A percentile compares a stretch with the other conserved stretches of the same genome.
Conservation (phyloP, 2,329 filamentous ascomycete species). For the Aspergillus sp. region DNA sequence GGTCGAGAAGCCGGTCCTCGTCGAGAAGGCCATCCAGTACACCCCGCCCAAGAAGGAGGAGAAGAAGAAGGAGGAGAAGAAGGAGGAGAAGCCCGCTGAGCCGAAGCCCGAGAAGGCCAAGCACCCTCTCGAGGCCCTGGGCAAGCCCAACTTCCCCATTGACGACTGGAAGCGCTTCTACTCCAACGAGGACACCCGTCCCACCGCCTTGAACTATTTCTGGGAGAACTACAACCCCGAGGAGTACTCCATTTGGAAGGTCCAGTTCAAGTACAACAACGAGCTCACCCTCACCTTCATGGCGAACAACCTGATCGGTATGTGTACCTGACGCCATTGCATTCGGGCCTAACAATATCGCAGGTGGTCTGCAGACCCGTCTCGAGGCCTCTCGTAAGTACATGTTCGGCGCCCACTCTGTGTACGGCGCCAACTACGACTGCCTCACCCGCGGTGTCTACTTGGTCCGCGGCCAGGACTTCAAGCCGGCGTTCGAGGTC, state of each 20-base stretch:
- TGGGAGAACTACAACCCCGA: constrained; percentile 92
- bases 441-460: constrained; percentile 90
- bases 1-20: constrained; percentile 63
- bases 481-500: constrained; percentile 80
- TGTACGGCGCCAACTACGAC: constrained; percentile 82
- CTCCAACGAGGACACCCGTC: constrained; percentile 84
- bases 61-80: constrained; percentile 61
- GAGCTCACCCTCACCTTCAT: constrained; percentile 98
- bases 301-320: constrained; percentile 92
- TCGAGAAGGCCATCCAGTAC: constrained; percentile 71
- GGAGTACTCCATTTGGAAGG: constrained; percentile 91
- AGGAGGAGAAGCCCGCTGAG: constrained; percentile 44
- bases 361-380: constrained; percentile 87
- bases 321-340: constrained; percentile 11
- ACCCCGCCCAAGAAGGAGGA: constrained; percentile 62
- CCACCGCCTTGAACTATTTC: constrained; percentile 87
- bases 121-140: constrained; percentile 44
- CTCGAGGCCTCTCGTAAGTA: constrained; percentile 97
- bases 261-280: constrained; percentile 98
- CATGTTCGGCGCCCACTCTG: constrained; percentile 82
- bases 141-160: constrained; percentile 93
- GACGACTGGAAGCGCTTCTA: constrained; percentile 99
- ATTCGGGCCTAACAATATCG: constrained; percentile 9
- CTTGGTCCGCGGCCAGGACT: constrained; percentile 85
- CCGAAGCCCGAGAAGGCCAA: constrained; percentile 46